phyloP scores from a whole-genome alignment of 352 stramenopile genomes.

The Phytophthora pini region DNA sequence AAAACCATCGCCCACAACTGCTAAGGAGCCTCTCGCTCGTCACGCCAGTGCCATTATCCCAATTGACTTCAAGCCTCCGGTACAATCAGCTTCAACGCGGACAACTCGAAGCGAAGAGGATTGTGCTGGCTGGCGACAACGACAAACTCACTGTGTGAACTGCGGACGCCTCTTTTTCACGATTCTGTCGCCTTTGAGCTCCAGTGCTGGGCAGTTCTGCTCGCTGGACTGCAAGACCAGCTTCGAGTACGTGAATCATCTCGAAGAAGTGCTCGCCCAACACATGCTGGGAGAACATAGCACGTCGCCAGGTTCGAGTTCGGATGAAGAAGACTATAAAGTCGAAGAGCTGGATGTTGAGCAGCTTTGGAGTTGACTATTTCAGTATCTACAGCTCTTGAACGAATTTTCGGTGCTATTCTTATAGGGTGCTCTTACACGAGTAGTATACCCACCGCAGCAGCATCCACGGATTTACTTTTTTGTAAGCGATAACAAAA shows the following conservation, averaged over 20 bases:
- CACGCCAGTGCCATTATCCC: slow-evolving; percentile 22
- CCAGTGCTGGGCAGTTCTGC: slow-evolving; percentile 30
- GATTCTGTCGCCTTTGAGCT: slow-evolving; percentile 21
- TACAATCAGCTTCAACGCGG: not conserved
- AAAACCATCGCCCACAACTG: not conserved
- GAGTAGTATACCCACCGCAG: too few species aligned
- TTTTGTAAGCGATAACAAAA: too few species aligned
- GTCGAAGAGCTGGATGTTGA: slow-evolving; percentile 11
- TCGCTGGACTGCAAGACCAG: slow-evolving; percentile 57
- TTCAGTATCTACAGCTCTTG: too few species aligned
- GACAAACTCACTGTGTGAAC: slow-evolving; percentile 30
- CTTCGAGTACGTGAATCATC: slow-evolving; percentile 33
- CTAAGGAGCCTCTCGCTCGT: not conserved
- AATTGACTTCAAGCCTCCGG: not conserved
- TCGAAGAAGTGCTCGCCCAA: slow-evolving; percentile 35
- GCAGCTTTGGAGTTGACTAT: slow-evolving; percentile 1
- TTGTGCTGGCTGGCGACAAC: slow-evolving; percentile 15
- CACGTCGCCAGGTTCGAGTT: slow-evolving; percentile 18
- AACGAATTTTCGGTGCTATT: too few species aligned
- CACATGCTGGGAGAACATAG: slow-evolving; percentile 25
- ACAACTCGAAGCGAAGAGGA: not conserved
- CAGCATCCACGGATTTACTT: too few species aligned
- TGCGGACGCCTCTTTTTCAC: slow-evolving; percentile 35
- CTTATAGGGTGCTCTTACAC: too few species aligned
- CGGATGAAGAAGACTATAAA: slow-evolving; percentile 11